Evolutionary conservation across 2,329 filamentous ascomycete species (phyloP).

Genomic region (Thelonectria olida): DNA sequence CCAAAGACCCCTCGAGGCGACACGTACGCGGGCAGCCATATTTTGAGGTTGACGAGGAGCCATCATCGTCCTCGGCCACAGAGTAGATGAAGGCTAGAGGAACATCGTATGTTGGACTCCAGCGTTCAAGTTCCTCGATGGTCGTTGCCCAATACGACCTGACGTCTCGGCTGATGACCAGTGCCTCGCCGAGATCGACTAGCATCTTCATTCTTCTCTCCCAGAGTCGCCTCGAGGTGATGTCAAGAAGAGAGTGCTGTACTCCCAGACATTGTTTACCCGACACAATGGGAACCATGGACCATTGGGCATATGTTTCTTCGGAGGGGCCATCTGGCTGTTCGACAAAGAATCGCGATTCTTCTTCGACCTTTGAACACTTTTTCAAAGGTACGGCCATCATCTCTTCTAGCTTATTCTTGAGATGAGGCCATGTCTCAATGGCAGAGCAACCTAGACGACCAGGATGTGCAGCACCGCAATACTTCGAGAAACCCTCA

Average conservation of each 20-base stretch:
- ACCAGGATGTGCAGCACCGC: constrained; percentile 70
- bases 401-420: constrained; percentile 47
- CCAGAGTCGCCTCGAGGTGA: constrained; percentile 57
- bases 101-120: constrained; percentile 57
- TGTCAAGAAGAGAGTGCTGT: constrained; percentile 58
- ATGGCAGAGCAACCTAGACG: constrained; percentile 69
- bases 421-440: constrained; percentile 68
- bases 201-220: constrained; percentile 60
- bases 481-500: constrained; percentile 70
- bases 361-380: constrained; percentile 51
- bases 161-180: constrained; percentile 54
- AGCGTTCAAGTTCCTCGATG: constrained; percentile 53
- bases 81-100: constrained; percentile 62
- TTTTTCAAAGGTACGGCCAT: constrained; percentile 41
- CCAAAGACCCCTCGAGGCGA: constrained; percentile 55
- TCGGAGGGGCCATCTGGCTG: constrained; percentile 51
- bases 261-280: constrained; percentile 55
- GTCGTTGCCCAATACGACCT: constrained; percentile 59
- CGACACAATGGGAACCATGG: constrained; percentile 56
- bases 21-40: constrained; percentile 49
- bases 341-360: constrained; percentile 57
- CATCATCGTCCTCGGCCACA: constrained; percentile 51
- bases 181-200: constrained; percentile 55
- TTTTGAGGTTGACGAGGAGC: constrained; percentile 35
- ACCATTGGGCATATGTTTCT: constrained; percentile 60